Percentiles rank a stretch among this genome's conserved stretches.
These are phyloP conservation scores for Myxozyma sirexii DNA, from an alignment of 805 yeast genomes.

Conservation along the genomic window DNA sequence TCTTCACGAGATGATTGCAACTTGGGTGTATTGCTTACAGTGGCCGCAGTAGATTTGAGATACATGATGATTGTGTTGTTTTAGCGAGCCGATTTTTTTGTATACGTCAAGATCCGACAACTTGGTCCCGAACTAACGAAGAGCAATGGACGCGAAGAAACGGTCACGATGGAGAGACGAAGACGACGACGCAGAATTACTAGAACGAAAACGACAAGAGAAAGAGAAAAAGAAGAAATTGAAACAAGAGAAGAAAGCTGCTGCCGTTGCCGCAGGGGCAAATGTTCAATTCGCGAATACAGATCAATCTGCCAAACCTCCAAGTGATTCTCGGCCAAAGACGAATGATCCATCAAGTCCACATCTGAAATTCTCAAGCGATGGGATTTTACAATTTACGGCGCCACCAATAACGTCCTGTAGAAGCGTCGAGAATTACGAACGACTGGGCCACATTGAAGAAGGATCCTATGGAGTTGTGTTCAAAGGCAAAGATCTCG, in stretches of 20 bases:
- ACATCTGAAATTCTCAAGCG: neutral
- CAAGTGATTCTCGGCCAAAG: neutral
- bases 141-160: slow-evolving; percentile 18
- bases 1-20: too few relatives aligned
- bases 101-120: too few relatives aligned
- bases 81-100: too few relatives aligned
- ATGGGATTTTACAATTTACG: slow-evolving; percentile 10
- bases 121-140: too few relatives aligned
- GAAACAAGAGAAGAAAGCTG: slow-evolving; percentile 18
- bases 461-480: slow-evolving; percentile 57
- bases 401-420: slow-evolving; percentile 18
- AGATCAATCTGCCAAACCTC: too few relatives aligned
- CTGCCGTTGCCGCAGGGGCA: neutral
- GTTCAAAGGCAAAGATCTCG: slow-evolving; percentile 54
- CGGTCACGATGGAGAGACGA: slow-evolving; percentile 33
- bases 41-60: too few relatives aligned
- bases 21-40: too few relatives aligned
- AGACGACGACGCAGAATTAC: slow-evolving; percentile 17
- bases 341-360: neutral
- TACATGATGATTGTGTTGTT: too few relatives aligned
- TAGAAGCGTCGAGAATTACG: slow-evolving; percentile 34
- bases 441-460: slow-evolving; percentile 39
- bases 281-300: neutral
- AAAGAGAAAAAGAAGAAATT: slow-evolving; percentile 26
- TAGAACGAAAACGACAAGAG: slow-evolving; percentile 5